Percentiles rank a stretch among this genome's conserved stretches.
Conservation (phyloP, 768 basidiomycete species). For the Leccinum subgranulosum region DNA sequence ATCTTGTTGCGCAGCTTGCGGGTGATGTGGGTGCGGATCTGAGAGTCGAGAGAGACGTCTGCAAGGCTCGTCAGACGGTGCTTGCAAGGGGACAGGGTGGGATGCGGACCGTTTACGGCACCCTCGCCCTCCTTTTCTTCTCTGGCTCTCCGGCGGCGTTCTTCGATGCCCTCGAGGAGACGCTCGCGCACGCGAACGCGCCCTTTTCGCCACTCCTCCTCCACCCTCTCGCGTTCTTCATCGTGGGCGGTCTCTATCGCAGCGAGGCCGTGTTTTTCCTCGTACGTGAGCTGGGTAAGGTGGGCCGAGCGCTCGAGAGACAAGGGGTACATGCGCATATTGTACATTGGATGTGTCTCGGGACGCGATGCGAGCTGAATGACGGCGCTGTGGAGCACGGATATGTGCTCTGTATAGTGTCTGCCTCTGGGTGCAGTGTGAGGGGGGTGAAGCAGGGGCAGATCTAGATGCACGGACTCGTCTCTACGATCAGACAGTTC, state of each 20-base stretch:
- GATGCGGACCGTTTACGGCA: constrained; percentile 53
- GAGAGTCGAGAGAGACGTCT: constrained; percentile 75
- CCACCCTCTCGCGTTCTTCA: constrained; percentile 75
- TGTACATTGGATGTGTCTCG: constrained; percentile 61
- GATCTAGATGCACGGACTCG: constrained; percentile 49
- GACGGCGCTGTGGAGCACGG: constrained; percentile 52
- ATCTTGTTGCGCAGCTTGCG: constrained; percentile 82
- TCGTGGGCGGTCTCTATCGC: constrained; percentile 68
- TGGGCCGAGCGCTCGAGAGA: constrained; percentile 75
- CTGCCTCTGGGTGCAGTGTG: constrained; percentile 43
- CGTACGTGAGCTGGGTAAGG: constrained; percentile 60
- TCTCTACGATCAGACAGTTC: constrained; percentile 73
- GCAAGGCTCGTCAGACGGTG: constrained; percentile 7
- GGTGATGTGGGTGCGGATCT: constrained; percentile 57
- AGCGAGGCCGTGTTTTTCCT: constrained; percentile 68
- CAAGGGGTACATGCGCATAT: constrained; percentile 67
- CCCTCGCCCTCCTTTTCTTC: constrained; percentile 88
- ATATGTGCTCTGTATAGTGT: constrained; percentile 61
- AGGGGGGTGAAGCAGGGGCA: constrained; percentile 10
- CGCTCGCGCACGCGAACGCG: constrained; percentile 73
- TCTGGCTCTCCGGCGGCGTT: constrained; percentile 69
- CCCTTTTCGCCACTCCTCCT: constrained; percentile 79
- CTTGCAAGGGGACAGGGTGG: background rate
- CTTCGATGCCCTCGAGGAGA: constrained; percentile 81
- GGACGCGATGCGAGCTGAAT: constrained; percentile 67